phyloP scores from a whole-genome alignment of 139 green algal species.

The Haematococcus lacustris region DNA sequence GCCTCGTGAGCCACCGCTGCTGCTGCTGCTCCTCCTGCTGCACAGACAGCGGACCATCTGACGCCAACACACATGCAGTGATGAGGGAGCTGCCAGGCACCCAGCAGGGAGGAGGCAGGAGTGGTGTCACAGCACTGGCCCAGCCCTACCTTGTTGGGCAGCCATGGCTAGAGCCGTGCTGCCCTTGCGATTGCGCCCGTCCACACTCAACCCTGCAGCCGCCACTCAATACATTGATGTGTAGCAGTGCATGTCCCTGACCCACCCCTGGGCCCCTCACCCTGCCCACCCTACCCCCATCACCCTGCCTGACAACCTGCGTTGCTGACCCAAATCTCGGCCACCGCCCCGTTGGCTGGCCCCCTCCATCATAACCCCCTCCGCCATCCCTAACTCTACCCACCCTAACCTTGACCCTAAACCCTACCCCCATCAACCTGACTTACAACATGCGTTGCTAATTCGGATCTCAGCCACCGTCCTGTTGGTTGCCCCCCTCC shows the following conservation, averaged over 20 bases:
- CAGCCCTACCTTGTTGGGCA: constrained; percentile 28
- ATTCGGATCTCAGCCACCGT: no score
- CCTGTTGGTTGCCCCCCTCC: no score
- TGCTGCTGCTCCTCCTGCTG: neutral
- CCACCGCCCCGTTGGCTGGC: no score
- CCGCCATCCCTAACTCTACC: no score
- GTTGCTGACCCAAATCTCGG: neutral
- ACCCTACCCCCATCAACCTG: no score
- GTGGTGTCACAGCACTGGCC: neutral
- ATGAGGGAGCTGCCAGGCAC: neutral
- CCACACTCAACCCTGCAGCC: no score
- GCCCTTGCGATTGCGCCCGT: constrained; percentile 63
- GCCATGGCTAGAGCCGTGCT: constrained; percentile 58
- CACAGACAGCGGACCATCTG: neutral
- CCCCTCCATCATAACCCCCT: no score
- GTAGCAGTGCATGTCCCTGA: no score
- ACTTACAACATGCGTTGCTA: neutral
- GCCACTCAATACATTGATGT: no score
- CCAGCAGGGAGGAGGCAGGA: neutral
- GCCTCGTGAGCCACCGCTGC: neutral
- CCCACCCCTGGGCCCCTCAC: no score
- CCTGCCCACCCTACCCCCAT: no score
- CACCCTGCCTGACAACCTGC: neutral
- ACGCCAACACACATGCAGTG: neutral
- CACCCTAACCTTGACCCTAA: no score